Conservation (phyloP, 108 stramenopile species). For the Nitzschia sp. region DNA sequence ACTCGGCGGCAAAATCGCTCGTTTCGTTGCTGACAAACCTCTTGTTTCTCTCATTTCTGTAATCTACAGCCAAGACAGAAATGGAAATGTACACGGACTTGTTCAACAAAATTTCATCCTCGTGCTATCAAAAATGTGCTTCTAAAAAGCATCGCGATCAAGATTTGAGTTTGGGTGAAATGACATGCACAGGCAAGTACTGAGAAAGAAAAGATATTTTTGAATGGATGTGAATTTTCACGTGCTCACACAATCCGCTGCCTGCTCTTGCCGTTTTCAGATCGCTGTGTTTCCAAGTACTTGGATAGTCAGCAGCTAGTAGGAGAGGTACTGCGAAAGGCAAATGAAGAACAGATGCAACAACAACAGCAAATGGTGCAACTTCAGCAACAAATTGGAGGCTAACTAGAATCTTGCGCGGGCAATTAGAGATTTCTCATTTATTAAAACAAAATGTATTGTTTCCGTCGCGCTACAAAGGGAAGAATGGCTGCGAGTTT, state of each 20-base stretch:
- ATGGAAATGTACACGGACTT: constrained; percentile 97
- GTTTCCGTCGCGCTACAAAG: not conserved
- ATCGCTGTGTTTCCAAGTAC: constrained; percentile 95
- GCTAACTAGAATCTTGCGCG: constrained; percentile 14
- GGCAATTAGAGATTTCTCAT: not conserved
- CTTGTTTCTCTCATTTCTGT: no score
- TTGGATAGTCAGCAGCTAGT: constrained; percentile 91
- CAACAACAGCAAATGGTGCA: constrained; percentile 71
- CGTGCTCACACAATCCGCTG: not conserved
- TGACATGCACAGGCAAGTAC: constrained; percentile 73
- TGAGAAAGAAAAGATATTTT: no score
- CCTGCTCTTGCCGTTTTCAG: constrained; percentile 33
- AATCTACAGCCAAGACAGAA: constrained; percentile 88
- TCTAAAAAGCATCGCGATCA: constrained; percentile 84
- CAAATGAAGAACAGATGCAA: constrained; percentile 76
- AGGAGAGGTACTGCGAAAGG: constrained; percentile 81
- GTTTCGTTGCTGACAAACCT: no score
- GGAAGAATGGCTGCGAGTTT: constrained; percentile 7
- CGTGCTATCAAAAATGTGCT: constrained; percentile 94
- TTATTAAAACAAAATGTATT: constrained; percentile 19
- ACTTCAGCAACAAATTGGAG: constrained; percentile 76
- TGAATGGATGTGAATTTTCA: not conserved
- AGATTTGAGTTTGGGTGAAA: constrained; percentile 94
- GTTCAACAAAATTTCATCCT: constrained; percentile 91
- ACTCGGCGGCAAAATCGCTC: no score